Evolutionary conservation across 1,284 basidiomycete species (phyloP), one percentile per base, ranked within the genome.

Genomic region (Apiotrichum akiyoshidainum): DNA sequence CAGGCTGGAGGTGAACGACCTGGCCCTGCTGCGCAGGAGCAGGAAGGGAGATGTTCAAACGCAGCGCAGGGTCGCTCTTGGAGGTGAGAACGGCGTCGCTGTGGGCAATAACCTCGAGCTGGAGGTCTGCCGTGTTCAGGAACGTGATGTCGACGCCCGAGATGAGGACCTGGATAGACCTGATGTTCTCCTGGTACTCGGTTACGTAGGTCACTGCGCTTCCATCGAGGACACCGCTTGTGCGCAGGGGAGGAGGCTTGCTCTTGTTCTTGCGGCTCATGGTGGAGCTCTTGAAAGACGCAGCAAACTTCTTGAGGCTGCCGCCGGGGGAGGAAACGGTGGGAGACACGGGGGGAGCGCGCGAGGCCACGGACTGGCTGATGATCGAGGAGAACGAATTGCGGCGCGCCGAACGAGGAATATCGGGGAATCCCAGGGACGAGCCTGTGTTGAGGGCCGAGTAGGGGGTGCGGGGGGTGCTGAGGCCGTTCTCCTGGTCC

Each of bases 141-240:
- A 66, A 34, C n/a, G 61, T 64, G 5, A 19, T 40, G 49, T 48
- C 35, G 26, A 68, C 62, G 51, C 76, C 65, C 59, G 78, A 67
- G 19, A 75, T 59, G 71, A 90, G 89, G 10, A 89, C 82, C 42
- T 90, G 80, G 21, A 92, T 82, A 56, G 87, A 85, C 21, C 85
- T 84, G 0, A 93, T 82, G 55, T 85, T 88, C 70, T 92, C 89
- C 72, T 92, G 89, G 69, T 89, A 83, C 72, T 93, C 91, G 5
- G 89, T 89, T 35, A 92, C 83, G 68, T 89, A 92, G 1, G 65
- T 55, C 7, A 73, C 48, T 5, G 48, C 52, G 31, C 46, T 60
- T 19, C 48, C 35, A 26, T 50, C 37, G 49, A 52, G 35, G 26
- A 41, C 37, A 26, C 48, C 48, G 37, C 48, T 50, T 11, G 48